Conservation (phyloP, 176 grass and related monocot genomes). For the Guadua angustifolia region DNA sequence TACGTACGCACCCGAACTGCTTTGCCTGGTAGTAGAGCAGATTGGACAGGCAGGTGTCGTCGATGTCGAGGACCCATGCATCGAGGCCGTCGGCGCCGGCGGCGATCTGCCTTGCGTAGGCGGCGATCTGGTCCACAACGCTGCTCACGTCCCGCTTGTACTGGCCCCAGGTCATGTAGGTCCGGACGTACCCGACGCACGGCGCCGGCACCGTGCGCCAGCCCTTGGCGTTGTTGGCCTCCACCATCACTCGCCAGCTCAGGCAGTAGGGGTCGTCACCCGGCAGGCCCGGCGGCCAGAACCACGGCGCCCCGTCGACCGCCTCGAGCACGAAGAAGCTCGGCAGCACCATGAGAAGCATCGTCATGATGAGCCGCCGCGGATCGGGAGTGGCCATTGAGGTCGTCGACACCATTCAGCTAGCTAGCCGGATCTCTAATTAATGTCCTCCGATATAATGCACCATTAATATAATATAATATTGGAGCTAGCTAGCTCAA, state of each 20-base stretch:
- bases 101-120: constrained; percentile 41
- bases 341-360: not conserved
- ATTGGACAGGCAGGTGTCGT: constrained; percentile 91
- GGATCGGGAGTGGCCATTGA: not conserved
- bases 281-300: constrained; percentile 36
- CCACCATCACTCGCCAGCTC: constrained; percentile 82
- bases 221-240: constrained; percentile 69
- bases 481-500: not conserved
- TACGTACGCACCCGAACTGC: constrained; percentile 63
- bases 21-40: constrained; percentile 65
- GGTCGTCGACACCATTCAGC: not conserved
- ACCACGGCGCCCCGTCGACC: constrained; percentile 6
- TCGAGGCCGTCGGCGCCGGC: constrained; percentile 53
- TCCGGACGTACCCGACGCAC: constrained; percentile 62
- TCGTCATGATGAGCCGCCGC: not conserved
- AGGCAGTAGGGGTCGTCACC: constrained; percentile 52
- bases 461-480: no score
- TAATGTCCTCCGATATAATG: no score
- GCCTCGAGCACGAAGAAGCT: not conserved
- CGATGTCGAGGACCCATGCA: constrained; percentile 83
- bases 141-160: constrained; percentile 57
- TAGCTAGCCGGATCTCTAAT: not conserved
- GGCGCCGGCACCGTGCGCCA: constrained; percentile 64
- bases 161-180: constrained; percentile 77
- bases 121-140: constrained; percentile 51